Conservation (phyloP, 169 alveolate genomes). For the Eimeria necatrix region DNA sequence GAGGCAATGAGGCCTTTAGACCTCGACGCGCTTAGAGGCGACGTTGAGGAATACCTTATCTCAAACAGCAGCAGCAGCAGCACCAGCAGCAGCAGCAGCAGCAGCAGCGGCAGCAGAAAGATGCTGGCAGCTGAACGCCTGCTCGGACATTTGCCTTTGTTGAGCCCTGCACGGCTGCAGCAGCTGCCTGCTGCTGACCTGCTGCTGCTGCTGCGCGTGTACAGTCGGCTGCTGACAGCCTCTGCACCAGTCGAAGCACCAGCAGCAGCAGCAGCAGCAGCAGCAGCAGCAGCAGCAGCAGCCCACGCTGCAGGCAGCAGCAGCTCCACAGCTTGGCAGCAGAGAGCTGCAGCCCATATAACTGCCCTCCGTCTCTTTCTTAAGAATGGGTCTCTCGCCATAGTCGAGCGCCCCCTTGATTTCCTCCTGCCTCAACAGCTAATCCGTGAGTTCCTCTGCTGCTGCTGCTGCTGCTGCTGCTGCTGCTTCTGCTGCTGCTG, state of each 20-base stretch:
- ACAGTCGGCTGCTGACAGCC: slow-evolving; percentile 17
- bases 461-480: slow-evolving; percentile 29
- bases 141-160: not conserved
- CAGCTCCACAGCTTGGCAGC: not conserved
- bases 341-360: not conserved
- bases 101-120: not conserved
- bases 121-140: slow-evolving; percentile 10
- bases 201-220: slow-evolving; percentile 72
- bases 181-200: slow-evolving; percentile 71
- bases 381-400: not conserved
- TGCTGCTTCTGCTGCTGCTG: not conserved
- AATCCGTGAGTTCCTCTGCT: slow-evolving; percentile 19
- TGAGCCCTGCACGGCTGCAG: slow-evolving; percentile 38
- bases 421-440: slow-evolving; percentile 56
- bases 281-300: slow-evolving; percentile 31
- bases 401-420: slow-evolving; percentile 30
- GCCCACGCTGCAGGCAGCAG: slow-evolving; percentile 49
- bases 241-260: not conserved
- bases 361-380: slow-evolving; percentile 7
- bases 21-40: slow-evolving; percentile 9
- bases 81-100: slow-evolving; percentile 23
- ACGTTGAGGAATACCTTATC: slow-evolving; percentile 16
- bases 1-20: slow-evolving; percentile 10
- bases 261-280: slow-evolving; percentile 28
- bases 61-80: slow-evolving; percentile 33